Evolutionary conservation across 139 green algal species (phyloP).

Genomic region (Closterium sp.): DNA sequence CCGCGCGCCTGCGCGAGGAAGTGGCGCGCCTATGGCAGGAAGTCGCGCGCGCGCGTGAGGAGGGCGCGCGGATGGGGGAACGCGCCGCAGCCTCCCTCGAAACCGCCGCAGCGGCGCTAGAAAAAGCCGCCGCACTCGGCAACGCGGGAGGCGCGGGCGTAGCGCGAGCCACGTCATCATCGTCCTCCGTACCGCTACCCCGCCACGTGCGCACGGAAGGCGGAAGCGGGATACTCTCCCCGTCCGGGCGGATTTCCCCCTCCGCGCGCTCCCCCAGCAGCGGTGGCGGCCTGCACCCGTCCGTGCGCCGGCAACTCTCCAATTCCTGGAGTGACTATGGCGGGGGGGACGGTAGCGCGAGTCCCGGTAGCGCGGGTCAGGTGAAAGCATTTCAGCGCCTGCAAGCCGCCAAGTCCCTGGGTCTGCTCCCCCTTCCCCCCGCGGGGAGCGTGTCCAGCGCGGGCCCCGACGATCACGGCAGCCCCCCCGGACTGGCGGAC

Average conservation of each 20-base stretch:
- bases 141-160: background rate
- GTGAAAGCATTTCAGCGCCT: background rate
- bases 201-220: background rate
- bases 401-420: background rate
- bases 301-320: background rate
- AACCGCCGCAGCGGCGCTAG: background rate
- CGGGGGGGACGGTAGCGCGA: background rate
- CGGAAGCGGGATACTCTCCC: background rate
- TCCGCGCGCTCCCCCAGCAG: background rate
- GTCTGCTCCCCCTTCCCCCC: background rate
- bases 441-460: background rate
- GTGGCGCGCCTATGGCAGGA: background rate
- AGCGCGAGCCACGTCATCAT: background rate
- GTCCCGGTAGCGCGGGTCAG: background rate
- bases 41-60: background rate
- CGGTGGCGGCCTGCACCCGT: background rate
- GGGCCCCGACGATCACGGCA: background rate
- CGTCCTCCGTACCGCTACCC: background rate
- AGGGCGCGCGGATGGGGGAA: background rate
- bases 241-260: background rate
- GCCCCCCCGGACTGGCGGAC: background rate
- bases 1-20: slow-evolving; percentile 6
- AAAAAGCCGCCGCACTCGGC: background rate
- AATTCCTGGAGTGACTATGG: background rate
- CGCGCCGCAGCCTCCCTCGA: slow-evolving; percentile 1